These are phyloP conservation scores for Picea sitchensis DNA, from an alignment of 75 land plant genomes.

Conservation along the genomic window DNA sequence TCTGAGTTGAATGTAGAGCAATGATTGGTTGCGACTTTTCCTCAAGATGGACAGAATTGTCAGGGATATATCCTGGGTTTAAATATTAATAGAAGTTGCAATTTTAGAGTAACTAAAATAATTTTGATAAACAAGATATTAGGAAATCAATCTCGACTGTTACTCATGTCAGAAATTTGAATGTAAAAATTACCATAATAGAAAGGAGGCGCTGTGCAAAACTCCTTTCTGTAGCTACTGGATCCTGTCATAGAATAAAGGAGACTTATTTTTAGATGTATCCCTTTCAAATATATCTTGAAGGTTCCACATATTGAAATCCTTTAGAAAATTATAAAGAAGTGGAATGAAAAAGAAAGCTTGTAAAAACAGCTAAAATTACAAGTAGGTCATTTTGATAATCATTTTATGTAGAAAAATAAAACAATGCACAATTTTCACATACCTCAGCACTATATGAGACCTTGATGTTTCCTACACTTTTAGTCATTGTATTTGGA, in stretches of 20 bases:
- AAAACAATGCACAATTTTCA: conserved; percentile 4
- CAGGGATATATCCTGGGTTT: no score
- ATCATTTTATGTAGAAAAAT: not conserved
- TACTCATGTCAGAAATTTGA: no score
- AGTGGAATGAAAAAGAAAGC: not conserved
- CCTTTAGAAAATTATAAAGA: not conserved
- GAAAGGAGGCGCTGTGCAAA: conserved; percentile 82
- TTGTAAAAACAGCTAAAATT: not conserved
- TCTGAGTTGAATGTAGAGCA: no score
- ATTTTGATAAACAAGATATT: no score
- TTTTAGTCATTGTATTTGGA: conserved; percentile 48
- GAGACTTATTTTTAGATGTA: not conserved
- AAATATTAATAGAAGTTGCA: no score
- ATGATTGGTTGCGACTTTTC: no score
- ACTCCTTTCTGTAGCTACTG: conserved; percentile 65
- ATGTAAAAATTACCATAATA: conserved; percentile 40
- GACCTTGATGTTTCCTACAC: conserved; percentile 66
- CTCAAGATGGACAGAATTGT: no score
- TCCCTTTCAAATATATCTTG: not conserved
- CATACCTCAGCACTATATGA: conserved; percentile 76
- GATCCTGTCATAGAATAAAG: conserved; percentile 49
- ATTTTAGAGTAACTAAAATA: no score
- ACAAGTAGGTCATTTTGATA: no score
- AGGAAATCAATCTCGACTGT: no score
- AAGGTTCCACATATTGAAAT: not conserved